These are phyloP conservation scores for Pouteria glomerata DNA, from an alignment of 148 eudicot species.

Conservation along the genomic window DNA sequence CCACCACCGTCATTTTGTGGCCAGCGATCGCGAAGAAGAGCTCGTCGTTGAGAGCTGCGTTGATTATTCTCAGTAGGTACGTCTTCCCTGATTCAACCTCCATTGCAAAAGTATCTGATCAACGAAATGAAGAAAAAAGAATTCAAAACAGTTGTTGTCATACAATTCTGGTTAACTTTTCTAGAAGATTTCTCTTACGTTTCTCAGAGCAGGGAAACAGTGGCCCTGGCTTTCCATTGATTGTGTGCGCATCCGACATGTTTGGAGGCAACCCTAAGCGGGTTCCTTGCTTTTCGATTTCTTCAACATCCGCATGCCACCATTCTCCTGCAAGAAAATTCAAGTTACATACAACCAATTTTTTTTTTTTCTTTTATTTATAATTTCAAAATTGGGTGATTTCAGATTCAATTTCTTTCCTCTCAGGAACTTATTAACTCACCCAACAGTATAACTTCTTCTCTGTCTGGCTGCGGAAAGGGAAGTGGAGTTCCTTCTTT, in stretches of 20 bases:
- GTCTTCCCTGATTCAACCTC: slow-evolving; percentile 28
- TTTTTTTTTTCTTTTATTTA: too few relatives aligned
- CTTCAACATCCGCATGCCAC: slow-evolving; percentile 33
- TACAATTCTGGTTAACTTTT: too few relatives aligned
- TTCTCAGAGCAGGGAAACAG: slow-evolving; percentile 30
- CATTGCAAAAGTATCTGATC: slow-evolving; percentile 25
- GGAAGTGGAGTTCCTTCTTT: slow-evolving; percentile 25
- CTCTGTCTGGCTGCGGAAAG: slow-evolving; percentile 26
- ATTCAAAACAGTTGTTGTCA: too few relatives aligned
- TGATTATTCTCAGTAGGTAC: slow-evolving; percentile 27
- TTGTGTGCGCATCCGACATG: slow-evolving; percentile 31
- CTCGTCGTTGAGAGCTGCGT: slow-evolving; percentile 33
- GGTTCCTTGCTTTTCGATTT: slow-evolving; percentile 19
- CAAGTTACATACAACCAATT: too few relatives aligned
- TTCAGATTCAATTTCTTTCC: background rate
- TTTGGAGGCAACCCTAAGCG: slow-evolving; percentile 22
- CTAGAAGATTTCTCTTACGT: too few relatives aligned
- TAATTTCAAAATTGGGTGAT: background rate
- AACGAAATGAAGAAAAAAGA: background rate
- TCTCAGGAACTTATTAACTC: background rate
- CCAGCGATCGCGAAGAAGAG: slow-evolving; percentile 26
- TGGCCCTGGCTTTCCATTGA: slow-evolving; percentile 35
- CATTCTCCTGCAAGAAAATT: slow-evolving; percentile 28
- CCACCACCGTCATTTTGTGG: slow-evolving; percentile 26
- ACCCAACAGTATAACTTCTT: slow-evolving; percentile 15